Percentiles rank a stretch among this genome's conserved stretches.
Conservation (phyloP, 192 early-diverging fungal species). For the Lunasporangiospora selenospora region DNA sequence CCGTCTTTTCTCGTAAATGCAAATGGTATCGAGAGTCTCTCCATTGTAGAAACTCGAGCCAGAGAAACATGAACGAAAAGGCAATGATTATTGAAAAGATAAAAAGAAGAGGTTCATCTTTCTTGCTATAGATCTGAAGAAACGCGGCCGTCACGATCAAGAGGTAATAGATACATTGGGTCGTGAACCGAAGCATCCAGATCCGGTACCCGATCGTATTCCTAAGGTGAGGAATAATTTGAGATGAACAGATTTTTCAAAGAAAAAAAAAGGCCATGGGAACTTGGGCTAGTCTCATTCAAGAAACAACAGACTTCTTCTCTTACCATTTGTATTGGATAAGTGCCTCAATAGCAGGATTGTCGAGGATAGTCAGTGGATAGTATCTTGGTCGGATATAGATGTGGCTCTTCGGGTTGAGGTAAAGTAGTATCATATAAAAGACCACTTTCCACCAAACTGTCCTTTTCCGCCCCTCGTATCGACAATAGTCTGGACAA, state of each 20-base stretch:
- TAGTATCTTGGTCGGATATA: too few species aligned
- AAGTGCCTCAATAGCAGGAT: constrained; percentile 2
- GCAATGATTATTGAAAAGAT: constrained; percentile 5
- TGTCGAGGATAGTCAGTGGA: too few species aligned
- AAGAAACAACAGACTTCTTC: not conserved
- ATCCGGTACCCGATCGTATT: constrained; percentile 10
- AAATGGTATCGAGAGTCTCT: too few species aligned
- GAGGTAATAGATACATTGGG: constrained; percentile 2
- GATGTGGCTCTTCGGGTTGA: too few species aligned
- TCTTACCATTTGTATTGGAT: constrained; percentile 16
- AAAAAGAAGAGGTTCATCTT: not conserved
- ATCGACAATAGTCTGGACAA: too few species aligned
- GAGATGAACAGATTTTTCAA: not conserved
- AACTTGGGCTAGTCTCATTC: too few species aligned
- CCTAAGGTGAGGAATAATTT: constrained; percentile 1
- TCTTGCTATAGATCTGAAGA: constrained; percentile 2
- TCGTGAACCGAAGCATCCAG: constrained; percentile 12
- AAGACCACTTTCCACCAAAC: too few species aligned
- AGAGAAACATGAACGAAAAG: constrained; percentile 1
- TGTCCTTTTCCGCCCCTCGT: too few species aligned
- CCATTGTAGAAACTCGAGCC: constrained; percentile 10
- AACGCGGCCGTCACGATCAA: constrained; percentile 2
- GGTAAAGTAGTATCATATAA: too few species aligned
- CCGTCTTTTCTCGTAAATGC: too few species aligned
- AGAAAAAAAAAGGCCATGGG: not conserved